These are phyloP conservation scores for Penicillium sp. DNA, from an alignment of 2,329 filamentous ascomycete species.

Conservation along the genomic window DNA sequence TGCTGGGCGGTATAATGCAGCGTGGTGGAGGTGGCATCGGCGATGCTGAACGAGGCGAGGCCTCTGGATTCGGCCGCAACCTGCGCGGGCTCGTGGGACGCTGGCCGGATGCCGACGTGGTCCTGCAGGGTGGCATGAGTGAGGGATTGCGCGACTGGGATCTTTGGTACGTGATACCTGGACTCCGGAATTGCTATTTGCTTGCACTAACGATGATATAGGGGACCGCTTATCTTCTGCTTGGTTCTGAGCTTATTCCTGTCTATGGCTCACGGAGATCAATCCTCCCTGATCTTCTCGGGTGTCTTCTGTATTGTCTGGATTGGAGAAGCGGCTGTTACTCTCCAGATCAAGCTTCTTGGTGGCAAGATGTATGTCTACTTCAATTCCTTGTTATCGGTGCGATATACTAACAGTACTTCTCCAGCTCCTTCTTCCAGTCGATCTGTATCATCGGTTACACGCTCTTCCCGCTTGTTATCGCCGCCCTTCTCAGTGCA, in stretches of 20 bases:
- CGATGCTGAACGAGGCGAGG: constrained; percentile 58
- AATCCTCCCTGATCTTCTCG: constrained; percentile 87
- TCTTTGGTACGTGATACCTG: constrained; percentile 62
- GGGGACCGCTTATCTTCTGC: constrained; percentile 93
- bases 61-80: constrained; percentile 46
- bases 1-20: constrained; percentile 68
- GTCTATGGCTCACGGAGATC: constrained; percentile 74
- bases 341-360: constrained; percentile 93
- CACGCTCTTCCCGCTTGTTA: constrained; percentile 93
- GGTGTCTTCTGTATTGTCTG: constrained; percentile 96
- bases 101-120: constrained; percentile 67
- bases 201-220: constrained; percentile 25
- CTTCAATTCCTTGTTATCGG: background rate
- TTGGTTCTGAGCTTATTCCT: constrained; percentile 82
- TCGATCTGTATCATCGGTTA: constrained; percentile 98
- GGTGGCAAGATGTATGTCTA: constrained; percentile 89
- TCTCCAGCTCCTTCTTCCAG: constrained; percentile 88
- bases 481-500: constrained; percentile 86
- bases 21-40: constrained; percentile 54
- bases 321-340: constrained; percentile 95
- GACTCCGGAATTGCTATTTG: background rate
- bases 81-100: constrained; percentile 58
- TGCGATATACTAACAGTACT: constrained; percentile 17
- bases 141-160: constrained; percentile 95
- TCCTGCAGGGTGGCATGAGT: constrained; percentile 72